Conservation (phyloP, 176 grass and related monocot genomes). For the Oryza meridionalis region DNA sequence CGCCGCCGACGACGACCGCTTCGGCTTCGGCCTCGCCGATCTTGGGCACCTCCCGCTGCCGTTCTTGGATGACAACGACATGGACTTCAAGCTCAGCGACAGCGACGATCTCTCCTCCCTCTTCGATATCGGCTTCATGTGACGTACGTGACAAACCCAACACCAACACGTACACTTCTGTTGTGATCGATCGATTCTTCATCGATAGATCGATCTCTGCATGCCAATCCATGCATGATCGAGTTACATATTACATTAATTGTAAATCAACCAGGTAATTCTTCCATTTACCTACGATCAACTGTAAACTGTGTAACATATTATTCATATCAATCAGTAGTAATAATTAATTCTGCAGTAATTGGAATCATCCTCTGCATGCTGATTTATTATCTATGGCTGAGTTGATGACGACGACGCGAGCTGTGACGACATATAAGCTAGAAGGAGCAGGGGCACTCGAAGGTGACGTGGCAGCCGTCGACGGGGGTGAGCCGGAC, state of each 20-base stretch:
- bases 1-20: background rate
- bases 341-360: background rate
- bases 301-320: background rate
- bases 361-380: background rate
- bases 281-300: no score
- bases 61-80: background rate
- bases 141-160: background rate
- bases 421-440: no score
- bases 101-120: background rate
- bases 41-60: slow-evolving; percentile 33
- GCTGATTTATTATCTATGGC: background rate
- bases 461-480: slow-evolving; percentile 65
- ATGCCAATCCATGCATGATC: background rate
- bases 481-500: slow-evolving; percentile 55
- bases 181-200: no score
- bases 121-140: background rate
- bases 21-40: slow-evolving; percentile 22
- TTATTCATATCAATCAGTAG: background rate
- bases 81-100: background rate
- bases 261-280: background rate
- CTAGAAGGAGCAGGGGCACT: slow-evolving; percentile 54
- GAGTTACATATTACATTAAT: background rate
- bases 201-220: background rate
- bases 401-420: no score
- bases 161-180: background rate